phyloP scores from a whole-genome alignment of 2,329 filamentous ascomycete genomes.

The Teratosphaeria gauchensis region DNA sequence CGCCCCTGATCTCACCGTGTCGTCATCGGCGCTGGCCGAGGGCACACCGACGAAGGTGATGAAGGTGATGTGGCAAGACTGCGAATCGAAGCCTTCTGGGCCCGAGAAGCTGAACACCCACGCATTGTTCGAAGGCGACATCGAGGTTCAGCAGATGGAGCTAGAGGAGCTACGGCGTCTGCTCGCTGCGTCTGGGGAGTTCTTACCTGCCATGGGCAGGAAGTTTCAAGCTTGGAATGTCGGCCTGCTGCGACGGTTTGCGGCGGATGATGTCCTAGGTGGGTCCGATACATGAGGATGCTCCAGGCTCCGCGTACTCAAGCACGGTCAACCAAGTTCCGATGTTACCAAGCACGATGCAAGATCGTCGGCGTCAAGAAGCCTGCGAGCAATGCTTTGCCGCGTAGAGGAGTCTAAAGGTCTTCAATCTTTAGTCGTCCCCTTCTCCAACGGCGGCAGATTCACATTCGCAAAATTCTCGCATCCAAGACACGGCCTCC shows the following conservation, averaged over 20 bases:
- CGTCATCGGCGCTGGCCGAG: constrained; percentile 30
- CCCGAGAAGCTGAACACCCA: constrained; percentile 6
- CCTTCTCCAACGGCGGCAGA: background rate
- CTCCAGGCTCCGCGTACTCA: background rate
- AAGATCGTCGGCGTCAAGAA: background rate
- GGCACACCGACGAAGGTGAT: constrained; percentile 40
- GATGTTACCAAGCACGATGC: background rate
- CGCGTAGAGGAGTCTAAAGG: background rate
- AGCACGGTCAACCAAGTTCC: too few species aligned
- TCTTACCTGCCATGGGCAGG: constrained; percentile 49
- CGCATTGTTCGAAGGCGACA: constrained; percentile 17
- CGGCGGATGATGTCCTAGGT: constrained; percentile 13
- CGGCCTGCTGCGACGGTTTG: constrained; percentile 50
- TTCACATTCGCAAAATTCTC: background rate
- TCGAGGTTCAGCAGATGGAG: constrained; percentile 17
- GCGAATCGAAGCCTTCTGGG: background rate
- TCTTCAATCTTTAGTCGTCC: background rate
- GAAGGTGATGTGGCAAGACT: constrained; percentile 42
- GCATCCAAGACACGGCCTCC: background rate
- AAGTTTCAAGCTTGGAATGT: constrained; percentile 59
- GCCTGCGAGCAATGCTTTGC: background rate
- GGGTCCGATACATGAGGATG: background rate
- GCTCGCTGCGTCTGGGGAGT: constrained; percentile 21
- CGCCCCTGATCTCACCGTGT: constrained; percentile 49
- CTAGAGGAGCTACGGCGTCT: constrained; percentile 37